phyloP scores from a whole-genome alignment of 2,329 filamentous ascomycete genomes.

The Verticillium albo-atrum region DNA sequence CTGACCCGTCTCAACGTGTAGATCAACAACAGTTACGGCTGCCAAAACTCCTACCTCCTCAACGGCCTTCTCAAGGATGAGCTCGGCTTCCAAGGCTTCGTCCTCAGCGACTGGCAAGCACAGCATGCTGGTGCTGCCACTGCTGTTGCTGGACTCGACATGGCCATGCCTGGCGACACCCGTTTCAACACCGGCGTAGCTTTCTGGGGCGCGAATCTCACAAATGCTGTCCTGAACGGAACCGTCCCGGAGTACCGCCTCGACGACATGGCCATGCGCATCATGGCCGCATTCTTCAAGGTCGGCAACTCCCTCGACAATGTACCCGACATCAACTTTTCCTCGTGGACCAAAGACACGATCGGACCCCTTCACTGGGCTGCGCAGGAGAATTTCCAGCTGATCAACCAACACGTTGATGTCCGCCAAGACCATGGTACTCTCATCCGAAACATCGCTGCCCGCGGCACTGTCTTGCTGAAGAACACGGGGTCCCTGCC shows the following conservation, averaged over 20 bases:
- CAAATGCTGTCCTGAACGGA: conserved; percentile 81
- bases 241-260: conserved; percentile 82
- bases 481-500: conserved; percentile 80
- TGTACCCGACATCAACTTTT: conserved; percentile 68
- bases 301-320: conserved; percentile 49
- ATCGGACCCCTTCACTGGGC: conserved; percentile 64
- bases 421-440: conserved; percentile 71
- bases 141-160: conserved; percentile 72
- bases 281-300: conserved; percentile 67
- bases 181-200: conserved; percentile 66
- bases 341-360: conserved; percentile 78
- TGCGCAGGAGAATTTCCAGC: conserved; percentile 55
- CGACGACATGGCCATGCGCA: conserved; percentile 89
- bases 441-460: conserved; percentile 71
- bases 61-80: conserved; percentile 77
- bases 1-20: conserved; percentile 28
- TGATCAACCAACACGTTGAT: conserved; percentile 78
- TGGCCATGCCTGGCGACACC: conserved; percentile 87
- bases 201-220: conserved; percentile 85
- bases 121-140: conserved; percentile 65
- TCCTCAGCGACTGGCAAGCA: conserved; percentile 77
- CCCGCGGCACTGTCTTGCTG: conserved; percentile 79
- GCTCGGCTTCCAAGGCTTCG: conserved; percentile 75
- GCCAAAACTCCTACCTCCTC: conserved; percentile 72
- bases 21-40: conserved; percentile 75